phyloP scores from a whole-genome alignment of 2,329 filamentous ascomycete species.

The Fusarium zealandicum region DNA sequence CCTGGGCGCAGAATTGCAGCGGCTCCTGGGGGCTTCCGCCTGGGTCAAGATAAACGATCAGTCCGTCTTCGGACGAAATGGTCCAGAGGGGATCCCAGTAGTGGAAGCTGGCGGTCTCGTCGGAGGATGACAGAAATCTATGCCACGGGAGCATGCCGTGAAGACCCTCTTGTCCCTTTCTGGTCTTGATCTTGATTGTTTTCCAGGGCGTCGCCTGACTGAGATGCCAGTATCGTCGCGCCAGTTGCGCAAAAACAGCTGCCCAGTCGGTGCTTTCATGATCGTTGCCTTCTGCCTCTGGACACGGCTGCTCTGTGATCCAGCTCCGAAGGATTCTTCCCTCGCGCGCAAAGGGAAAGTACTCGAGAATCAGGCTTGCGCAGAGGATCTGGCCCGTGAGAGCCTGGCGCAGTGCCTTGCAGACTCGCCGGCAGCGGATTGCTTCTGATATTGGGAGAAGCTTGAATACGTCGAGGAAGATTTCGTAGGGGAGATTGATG shows the following conservation, averaged over 20 bases:
- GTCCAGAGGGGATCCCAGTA: conserved; percentile 61
- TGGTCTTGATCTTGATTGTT: conserved; percentile 23
- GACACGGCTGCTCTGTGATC: conserved; percentile 1
- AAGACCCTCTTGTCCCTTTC: conserved; percentile 33
- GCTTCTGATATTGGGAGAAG: conserved; percentile 59
- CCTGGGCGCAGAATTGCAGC: conserved; percentile 54
- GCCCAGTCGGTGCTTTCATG: conserved; percentile 48
- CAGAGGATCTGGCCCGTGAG: conserved; percentile 59
- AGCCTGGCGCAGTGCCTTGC: conserved; percentile 54
- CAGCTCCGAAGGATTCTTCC: conserved; percentile 49
- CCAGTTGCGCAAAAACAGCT: conserved; percentile 56
- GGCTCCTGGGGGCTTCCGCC: background rate
- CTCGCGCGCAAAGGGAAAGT: conserved; percentile 63
- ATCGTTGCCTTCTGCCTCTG: conserved; percentile 3
- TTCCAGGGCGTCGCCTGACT: conserved; percentile 54
- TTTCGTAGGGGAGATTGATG: conserved; percentile 60
- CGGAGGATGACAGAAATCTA: conserved; percentile 52
- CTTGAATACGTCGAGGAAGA: conserved; percentile 62
- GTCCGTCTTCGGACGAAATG: conserved; percentile 58
- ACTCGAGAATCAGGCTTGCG: conserved; percentile 55
- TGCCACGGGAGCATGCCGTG: conserved; percentile 55
- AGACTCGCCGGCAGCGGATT: conserved; percentile 61
- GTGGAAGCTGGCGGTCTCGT: conserved; percentile 52
- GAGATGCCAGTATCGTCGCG: conserved; percentile 63
- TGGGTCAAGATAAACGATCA: conserved; percentile 60